Base-by-base conservation (phyloP, 192 early-diverging fungal species). In the Rhizophagus clarus region DNA sequence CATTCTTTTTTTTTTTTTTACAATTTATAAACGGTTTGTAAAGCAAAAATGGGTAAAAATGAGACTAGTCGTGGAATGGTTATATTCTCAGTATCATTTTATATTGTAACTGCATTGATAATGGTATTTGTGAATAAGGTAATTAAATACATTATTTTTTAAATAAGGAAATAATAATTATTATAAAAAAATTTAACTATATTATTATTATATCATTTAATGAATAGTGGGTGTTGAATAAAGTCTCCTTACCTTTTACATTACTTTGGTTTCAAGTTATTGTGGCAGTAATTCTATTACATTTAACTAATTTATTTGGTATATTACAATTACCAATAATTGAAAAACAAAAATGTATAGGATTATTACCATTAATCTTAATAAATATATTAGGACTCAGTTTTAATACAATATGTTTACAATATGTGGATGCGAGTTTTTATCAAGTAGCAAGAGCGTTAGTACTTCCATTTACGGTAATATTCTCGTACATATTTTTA, bases 381-480 rank as follows among this genome's bases (percentile, higher is more conserved):
- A 84, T 90, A 37, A 91, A 91, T 79, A 87, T 90, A 1, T 70
- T 90, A 4, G 90, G 90, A 24, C 80, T 91, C 8, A 87, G 82
- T 24, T 79, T 90, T 37, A 91, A 91, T 82, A 91, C 90, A 34
- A 61, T 85, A 60, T 90, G 89, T 79, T 60, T 91, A 40, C 82
- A 90, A 20, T 87, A 87, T 79, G 88, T 90, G 31, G 90, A 91
- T 67, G 89, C 90, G 3, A 84, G 82, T 26, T 90, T 91, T 66
- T 91, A 88, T 77, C 90, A 91, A 85, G 88, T 89, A 67, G 90
- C 90, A 49, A 85, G 90, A 24, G 84, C 87, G 11, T 77, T 91
- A 22, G 86, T 91, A 24, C 82, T 91, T 28, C 90, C 90, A 26
- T 84, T 91, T 75, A 91, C 90, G 22, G 86, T 90, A 29, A 47